Evolutionary conservation across 2,329 filamentous ascomycete species (phyloP).

Genomic region (Arthrobotrys pseudoclavata): DNA sequence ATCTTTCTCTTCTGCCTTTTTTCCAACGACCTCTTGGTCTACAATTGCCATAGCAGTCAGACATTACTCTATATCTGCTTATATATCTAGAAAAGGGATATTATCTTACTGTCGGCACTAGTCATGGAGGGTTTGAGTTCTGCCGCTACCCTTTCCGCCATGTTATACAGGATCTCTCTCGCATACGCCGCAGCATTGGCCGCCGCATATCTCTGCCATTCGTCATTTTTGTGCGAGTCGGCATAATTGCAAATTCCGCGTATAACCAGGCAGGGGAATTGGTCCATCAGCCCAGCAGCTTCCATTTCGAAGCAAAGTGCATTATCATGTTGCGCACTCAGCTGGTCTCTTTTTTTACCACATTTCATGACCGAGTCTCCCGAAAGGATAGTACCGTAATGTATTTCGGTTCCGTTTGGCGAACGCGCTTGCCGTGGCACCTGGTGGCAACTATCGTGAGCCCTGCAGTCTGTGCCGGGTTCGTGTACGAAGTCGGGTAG

Average conservation of each 20-base stretch:
- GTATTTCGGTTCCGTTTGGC: conserved; percentile 2
- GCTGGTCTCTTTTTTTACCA: conserved; percentile 1
- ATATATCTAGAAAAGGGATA: background rate
- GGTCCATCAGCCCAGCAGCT: conserved; percentile 1
- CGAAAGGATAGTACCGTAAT: conserved; percentile 30
- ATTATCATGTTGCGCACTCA: conserved; percentile 26
- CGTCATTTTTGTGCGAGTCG: conserved; percentile 18
- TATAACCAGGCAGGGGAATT: conserved; percentile 22
- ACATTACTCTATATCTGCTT: background rate
- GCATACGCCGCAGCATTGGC: conserved; percentile 30
- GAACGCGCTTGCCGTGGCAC: background rate
- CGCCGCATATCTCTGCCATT: conserved; percentile 24
- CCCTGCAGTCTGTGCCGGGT: background rate
- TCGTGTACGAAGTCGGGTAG: background rate
- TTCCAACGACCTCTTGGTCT: background rate
- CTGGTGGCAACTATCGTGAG: background rate
- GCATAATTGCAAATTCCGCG: conserved; percentile 21
- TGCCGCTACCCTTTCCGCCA: conserved; percentile 14
- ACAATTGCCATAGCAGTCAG: background rate
- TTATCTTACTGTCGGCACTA: background rate
- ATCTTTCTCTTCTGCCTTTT: background rate
- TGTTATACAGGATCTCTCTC: conserved; percentile 2
- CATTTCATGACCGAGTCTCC: conserved; percentile 22
- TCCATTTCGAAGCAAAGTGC: conserved; percentile 36
- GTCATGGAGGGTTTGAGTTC: background rate